Conservation (phyloP, 106 monocot genomes). For the Dendrobium chrysotoxum region DNA sequence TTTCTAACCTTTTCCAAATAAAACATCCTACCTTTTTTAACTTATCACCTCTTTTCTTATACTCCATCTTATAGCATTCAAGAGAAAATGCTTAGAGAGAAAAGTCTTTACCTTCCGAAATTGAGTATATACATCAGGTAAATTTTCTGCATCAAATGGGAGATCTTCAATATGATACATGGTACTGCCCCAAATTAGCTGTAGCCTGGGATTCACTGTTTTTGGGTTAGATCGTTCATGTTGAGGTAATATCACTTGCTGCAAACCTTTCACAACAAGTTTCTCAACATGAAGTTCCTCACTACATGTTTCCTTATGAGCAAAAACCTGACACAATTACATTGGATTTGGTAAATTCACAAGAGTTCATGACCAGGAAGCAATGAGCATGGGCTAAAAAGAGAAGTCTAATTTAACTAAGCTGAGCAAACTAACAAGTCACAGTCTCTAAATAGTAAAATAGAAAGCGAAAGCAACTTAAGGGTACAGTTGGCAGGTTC, state of each 20-base stretch:
- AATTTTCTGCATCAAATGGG: conserved; percentile 38
- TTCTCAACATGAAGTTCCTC: conserved; percentile 81
- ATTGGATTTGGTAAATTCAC: conserved; percentile 7
- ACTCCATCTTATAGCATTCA: background rate
- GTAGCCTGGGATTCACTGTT: conserved; percentile 31
- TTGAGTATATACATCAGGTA: conserved; percentile 95
- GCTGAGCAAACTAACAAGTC: background rate
- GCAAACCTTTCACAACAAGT: conserved; percentile 42
- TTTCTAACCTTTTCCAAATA: no score
- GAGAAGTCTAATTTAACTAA: background rate
- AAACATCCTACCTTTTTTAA: background rate
- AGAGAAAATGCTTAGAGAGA: background rate
- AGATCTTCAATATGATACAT: conserved; percentile 97
- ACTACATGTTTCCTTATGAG: conserved; percentile 88
- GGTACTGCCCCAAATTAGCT: conserved; percentile 85
- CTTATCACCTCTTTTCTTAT: background rate
- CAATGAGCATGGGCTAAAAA: background rate
- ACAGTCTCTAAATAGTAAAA: background rate
- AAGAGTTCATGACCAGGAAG: background rate
- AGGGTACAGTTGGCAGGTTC: background rate
- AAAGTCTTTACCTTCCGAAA: conserved; percentile 74
- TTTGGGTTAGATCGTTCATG: conserved; percentile 19
- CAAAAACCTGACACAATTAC: conserved; percentile 46
- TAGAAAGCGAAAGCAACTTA: background rate
- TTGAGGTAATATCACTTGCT: conserved; percentile 30